phyloP scores from a whole-genome alignment of 768 basidiomycete genomes.

The Cyclocybe cylindracea region DNA sequence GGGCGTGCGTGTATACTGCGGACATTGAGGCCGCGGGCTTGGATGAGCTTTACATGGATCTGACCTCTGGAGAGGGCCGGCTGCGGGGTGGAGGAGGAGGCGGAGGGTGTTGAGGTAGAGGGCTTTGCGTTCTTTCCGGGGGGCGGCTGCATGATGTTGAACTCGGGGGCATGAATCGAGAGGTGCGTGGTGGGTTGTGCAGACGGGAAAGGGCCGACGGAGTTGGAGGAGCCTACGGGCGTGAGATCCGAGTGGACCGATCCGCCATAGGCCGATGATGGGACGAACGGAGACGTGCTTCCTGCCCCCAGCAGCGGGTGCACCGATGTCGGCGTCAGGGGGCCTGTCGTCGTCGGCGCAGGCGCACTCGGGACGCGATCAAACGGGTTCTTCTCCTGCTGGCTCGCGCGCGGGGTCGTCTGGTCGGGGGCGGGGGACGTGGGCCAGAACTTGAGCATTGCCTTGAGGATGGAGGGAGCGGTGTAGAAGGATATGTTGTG shows the following conservation, averaged over 20 bases:
- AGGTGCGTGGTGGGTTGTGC: conserved; percentile 59
- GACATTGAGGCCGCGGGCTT: conserved; percentile 82
- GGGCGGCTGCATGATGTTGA: conserved; percentile 75
- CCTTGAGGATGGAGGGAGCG: conserved; percentile 8
- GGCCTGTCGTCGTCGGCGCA: conserved; percentile 14
- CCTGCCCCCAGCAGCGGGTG: conserved; percentile 39
- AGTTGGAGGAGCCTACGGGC: conserved; percentile 38
- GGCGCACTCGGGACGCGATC: conserved; percentile 40
- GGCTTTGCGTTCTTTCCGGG: conserved; percentile 35
- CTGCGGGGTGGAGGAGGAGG: conserved; percentile 30
- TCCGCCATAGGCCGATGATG: conserved; percentile 34
- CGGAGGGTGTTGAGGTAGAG: conserved; percentile 31
- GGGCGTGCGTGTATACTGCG: conserved; percentile 65
- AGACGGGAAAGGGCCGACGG: conserved; percentile 50
- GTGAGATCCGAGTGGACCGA: conserved; percentile 46
- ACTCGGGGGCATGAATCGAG: conserved; percentile 84
- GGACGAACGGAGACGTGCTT: conserved; percentile 21
- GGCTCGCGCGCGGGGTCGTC: conserved; percentile 57
- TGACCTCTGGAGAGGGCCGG: conserved; percentile 57
- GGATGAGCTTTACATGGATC: conserved; percentile 95
- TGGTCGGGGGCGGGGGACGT: conserved; percentile 45
- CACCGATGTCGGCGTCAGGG: conserved; percentile 31
- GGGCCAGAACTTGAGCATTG: conserved; percentile 76
- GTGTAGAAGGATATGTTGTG: conserved; percentile 13
- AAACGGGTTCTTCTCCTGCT: conserved; percentile 58